These are phyloP conservation scores for Xylaria sp. DNA, from an alignment of 2,329 filamentous ascomycete genomes.

Conservation along the genomic window DNA sequence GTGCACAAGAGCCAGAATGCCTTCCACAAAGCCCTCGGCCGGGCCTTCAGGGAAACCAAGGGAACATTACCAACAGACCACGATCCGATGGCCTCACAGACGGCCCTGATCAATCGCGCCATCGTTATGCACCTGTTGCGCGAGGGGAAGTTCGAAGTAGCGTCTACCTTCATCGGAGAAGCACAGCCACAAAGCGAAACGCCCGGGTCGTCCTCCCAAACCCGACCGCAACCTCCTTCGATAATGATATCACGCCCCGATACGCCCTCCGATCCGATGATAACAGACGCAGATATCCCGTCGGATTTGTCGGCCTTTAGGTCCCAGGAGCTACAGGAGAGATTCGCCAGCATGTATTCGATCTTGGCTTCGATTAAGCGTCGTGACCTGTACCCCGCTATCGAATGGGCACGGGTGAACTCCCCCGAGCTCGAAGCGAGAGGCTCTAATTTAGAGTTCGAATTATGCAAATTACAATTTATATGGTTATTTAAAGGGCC, in stretches of 20 bases:
- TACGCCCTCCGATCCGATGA: conserved; percentile 45
- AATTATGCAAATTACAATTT: conserved; percentile 89
- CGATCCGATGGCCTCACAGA: conserved; percentile 80
- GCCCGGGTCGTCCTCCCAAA: conserved; percentile 39
- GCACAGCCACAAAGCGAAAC: conserved; percentile 54
- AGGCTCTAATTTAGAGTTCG: conserved; percentile 94
- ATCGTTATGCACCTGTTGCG: conserved; percentile 97
- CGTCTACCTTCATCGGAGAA: conserved; percentile 85
- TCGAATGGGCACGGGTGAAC: conserved; percentile 83
- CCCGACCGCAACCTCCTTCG: conserved; percentile 38
- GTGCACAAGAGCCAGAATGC: conserved; percentile 84
- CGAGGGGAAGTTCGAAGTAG: conserved; percentile 92
- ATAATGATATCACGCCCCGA: conserved; percentile 31
- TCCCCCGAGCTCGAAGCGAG: conserved; percentile 77
- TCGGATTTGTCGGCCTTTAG: conserved; percentile 68
- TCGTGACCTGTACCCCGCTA: conserved; percentile 82
- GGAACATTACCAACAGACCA: conserved; percentile 80
- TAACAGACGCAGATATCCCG: conserved; percentile 50
- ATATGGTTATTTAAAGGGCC: conserved; percentile 84
- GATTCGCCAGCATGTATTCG: conserved; percentile 90
- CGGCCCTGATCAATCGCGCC: conserved; percentile 85
- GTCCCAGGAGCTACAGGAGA: conserved; percentile 75
- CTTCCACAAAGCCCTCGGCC: conserved; percentile 87
- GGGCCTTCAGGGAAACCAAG: conserved; percentile 76
- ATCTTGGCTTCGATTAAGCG: conserved; percentile 83